These are phyloP conservation scores for Rhizoclosmatium globosum DNA, from an alignment of 192 early-diverging fungal species.

Conservation along the genomic window DNA sequence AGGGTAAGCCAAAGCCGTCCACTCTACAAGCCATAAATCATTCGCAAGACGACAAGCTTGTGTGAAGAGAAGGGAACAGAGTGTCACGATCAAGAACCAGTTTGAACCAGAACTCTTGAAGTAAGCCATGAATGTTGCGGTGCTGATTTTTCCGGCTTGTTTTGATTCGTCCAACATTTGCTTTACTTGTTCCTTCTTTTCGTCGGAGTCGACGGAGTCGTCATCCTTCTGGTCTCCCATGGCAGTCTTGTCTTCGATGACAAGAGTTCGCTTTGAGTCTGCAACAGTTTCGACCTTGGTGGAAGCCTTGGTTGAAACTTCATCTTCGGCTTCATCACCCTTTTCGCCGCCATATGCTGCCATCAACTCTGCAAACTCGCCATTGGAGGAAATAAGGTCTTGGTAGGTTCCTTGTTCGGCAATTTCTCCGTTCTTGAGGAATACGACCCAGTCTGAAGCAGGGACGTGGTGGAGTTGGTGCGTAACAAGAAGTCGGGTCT, in stretches of 20 bases:
- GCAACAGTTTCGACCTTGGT: background rate
- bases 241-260: background rate
- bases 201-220: background rate
- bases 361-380: slow-evolving; percentile 29
- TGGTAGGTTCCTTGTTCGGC: slow-evolving; percentile 63
- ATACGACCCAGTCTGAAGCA: slow-evolving; percentile 67
- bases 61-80: slow-evolving; percentile 26
- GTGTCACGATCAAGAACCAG: slow-evolving; percentile 6
- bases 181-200: background rate
- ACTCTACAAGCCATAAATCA: slow-evolving; percentile 62
- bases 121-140: slow-evolving; percentile 12
- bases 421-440: slow-evolving; percentile 69
- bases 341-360: slow-evolving; percentile 67
- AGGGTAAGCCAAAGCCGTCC: slow-evolving; percentile 25
- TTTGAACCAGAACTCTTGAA: slow-evolving; percentile 21
- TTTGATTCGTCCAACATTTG: slow-evolving; percentile 19
- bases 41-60: slow-evolving; percentile 64
- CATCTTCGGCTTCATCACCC: slow-evolving; percentile 52
- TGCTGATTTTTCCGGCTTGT: slow-evolving; percentile 13
- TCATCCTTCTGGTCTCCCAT: background rate
- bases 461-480: slow-evolving; percentile 72
- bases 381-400: slow-evolving; percentile 54
- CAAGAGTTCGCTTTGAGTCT: background rate
- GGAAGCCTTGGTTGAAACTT: background rate
- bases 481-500: slow-evolving; percentile 72